Base-by-base conservation (phyloP, 2,329 filamentous ascomycete genomes). In the Epichloe aotearoae region DNA sequence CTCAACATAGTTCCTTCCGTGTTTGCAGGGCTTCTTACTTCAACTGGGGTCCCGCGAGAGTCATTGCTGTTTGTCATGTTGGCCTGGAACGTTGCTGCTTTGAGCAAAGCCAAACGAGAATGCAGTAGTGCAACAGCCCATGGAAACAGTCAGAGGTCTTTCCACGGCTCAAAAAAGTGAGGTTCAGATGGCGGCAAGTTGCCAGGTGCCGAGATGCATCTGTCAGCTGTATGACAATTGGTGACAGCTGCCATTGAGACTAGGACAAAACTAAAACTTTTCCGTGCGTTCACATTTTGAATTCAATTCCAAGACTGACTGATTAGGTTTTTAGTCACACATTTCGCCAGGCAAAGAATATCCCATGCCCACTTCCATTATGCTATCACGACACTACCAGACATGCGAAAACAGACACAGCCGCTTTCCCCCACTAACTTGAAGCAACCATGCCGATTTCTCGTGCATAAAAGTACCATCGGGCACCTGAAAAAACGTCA, bases 281-380 rank as follows among this genome's bases (percentile, higher is more conserved):
- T 11, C 26, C 26, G 26, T 30, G 8, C 26, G 8, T 30, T 30
- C 26, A 30, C 26, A 30, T 30, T 30, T 30, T 10, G 26, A 30
- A 30, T 30, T 30, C 26, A 11, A 4, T 30, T 10, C 26, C 26
- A 30, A 30, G 26, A 10, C 26, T 30, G 26, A 30, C 26, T 30
- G 26, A 30, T 10, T 30, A 30, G 26, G 3, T 30, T 30, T 10
- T 10, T 10, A 10, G 26, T 30, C 26, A 30, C 26, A 30, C 8
- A 10, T 30, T 30, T 10, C 26, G 8, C 26, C 26, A 8, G 26
- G 26, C 26, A 30, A 80, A 59, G 48, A 73, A 65, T 26, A 79
- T 74, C 63, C 83, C 79, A 62, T 82, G 79, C 2, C 80, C 80
- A 53, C 68, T 76, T 0, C 82, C 83, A 58, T 86, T 83, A 38